Evolutionary conservation across 2,329 filamentous ascomycete species (phyloP), one percentile per base, ranked within the genome.

Genomic region (Clathrospora elynae): DNA sequence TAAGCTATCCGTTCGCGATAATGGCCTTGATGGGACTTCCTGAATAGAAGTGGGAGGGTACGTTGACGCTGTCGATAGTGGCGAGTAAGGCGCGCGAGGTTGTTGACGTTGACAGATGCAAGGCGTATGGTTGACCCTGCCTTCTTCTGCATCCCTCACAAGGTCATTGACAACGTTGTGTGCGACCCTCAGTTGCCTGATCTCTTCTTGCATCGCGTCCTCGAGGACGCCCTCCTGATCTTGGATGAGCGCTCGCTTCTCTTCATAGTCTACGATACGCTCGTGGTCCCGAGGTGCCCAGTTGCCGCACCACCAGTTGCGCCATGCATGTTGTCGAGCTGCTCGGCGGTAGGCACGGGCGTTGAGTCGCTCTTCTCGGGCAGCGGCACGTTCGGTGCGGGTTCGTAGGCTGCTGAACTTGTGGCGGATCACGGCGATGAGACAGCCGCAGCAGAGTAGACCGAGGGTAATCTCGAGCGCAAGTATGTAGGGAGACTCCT

Each of bases 361-460:
- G 18, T 75, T 77, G 19, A 73, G 69, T 35, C 79, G 73, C 62
- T 83, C 79, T 66, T 83, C 80, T 10, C 73, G 73, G 29, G 74
- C 70, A 11, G 80, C 78, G 6, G 77, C 73, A 17, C 78, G 72
- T 43, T 82, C 79, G 9, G 75, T 76, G 43, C 75, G 74, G 19
- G 71, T 74, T 20, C 78, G 74, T 16, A 74, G 71, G 36, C 75
- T 75, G 52, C 75, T 73, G 47, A 73, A 80, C 49, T 75, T 75
- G 42, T 73, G 67, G 16, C 71, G 72, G 40, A 78, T 68, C 28
- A 75, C 66, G 4, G 68, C 62, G 52, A 76, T 66, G 2, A 78
- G 53, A 23, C 72, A 72, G 22, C 68, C 66, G 17, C 77, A 71
- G 39, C 76, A 73, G 13, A 77, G 59, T 5, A 75, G 46, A 19